A percentile compares a stretch with the other conserved stretches of the same genome.
Evolutionary conservation across 2,329 filamentous ascomycete genomes (phyloP).

Genomic region (Penicillium sp.): DNA sequence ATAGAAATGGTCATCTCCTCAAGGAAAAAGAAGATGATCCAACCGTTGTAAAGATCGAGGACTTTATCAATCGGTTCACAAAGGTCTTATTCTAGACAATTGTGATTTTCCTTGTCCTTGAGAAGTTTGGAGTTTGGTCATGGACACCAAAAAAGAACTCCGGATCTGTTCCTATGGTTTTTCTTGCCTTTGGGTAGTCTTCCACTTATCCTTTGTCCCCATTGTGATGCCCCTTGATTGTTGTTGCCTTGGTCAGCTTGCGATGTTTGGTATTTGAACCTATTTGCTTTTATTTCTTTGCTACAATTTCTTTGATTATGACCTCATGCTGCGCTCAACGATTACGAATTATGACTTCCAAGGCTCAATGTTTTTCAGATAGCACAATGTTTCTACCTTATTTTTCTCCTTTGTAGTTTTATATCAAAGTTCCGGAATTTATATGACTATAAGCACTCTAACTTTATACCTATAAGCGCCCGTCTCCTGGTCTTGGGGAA

Average conservation of each 20-base stretch:
- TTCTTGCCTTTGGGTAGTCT: background rate
- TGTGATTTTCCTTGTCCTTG: background rate
- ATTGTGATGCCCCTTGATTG: background rate
- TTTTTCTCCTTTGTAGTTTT: background rate
- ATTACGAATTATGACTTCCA: background rate
- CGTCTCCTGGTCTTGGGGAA: too few relatives aligned
- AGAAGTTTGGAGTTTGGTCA: background rate
- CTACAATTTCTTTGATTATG: background rate
- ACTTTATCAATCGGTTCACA: background rate
- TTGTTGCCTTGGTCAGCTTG: background rate
- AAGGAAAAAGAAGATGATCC: background rate
- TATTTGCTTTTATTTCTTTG: background rate
- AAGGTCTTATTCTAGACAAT: background rate
- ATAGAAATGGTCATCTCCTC: background rate
- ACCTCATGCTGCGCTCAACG: background rate
- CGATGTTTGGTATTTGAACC: background rate
- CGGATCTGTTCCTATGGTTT: background rate
- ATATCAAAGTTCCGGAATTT: background rate
- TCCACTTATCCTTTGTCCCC: background rate
- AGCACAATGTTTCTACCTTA: background rate
- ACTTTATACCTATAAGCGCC: too few relatives aligned
- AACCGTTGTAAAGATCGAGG: background rate
- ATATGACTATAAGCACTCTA: too few relatives aligned
- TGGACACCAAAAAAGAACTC: background rate
- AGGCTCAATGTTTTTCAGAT: background rate